These are phyloP conservation scores for Spongospora subterranea DNA, from an alignment of 208 protist species.

Conservation along the genomic window DNA sequence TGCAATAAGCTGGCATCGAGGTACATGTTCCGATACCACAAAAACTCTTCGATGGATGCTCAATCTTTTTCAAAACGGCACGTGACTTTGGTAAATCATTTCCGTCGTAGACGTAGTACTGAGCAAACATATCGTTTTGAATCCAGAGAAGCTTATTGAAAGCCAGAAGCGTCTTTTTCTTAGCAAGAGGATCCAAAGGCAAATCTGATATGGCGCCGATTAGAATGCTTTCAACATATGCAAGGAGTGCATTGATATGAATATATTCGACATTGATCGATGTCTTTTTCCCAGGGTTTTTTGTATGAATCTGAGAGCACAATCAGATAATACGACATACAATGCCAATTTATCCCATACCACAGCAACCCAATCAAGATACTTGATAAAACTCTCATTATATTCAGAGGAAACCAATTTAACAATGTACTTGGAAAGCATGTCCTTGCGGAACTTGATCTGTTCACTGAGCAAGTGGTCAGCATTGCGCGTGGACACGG, in stretches of 20 bases:
- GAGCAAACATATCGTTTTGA: constrained; percentile 53
- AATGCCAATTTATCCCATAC: not conserved
- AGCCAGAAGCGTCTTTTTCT: not conserved
- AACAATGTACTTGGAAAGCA: constrained; percentile 42
- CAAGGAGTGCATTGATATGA: constrained; percentile 42
- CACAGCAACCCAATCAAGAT: constrained; percentile 37
- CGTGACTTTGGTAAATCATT: not conserved
- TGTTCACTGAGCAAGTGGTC: constrained; percentile 3
- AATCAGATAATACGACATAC: not conserved
- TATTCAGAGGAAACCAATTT: constrained; percentile 32
- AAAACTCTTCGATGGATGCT: not conserved
- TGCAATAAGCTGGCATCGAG: not conserved
- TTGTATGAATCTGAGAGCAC: constrained; percentile 3
- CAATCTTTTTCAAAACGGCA: not conserved
- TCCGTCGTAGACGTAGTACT: constrained; percentile 52
- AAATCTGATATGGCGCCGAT: constrained; percentile 31
- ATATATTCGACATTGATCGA: constrained; percentile 34
- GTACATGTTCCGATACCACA: not conserved
- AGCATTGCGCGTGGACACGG: not conserved
- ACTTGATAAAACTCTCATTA: constrained; percentile 27
- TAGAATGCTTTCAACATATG: constrained; percentile 32
- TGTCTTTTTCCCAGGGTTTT: not conserved
- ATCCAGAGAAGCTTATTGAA: constrained; percentile 53
- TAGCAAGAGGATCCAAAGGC: not conserved
- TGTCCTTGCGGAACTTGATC: constrained; percentile 53